Evolutionary conservation across 129 eudicot species (phyloP).

Genomic region (Gnaphalium uliginosum): DNA sequence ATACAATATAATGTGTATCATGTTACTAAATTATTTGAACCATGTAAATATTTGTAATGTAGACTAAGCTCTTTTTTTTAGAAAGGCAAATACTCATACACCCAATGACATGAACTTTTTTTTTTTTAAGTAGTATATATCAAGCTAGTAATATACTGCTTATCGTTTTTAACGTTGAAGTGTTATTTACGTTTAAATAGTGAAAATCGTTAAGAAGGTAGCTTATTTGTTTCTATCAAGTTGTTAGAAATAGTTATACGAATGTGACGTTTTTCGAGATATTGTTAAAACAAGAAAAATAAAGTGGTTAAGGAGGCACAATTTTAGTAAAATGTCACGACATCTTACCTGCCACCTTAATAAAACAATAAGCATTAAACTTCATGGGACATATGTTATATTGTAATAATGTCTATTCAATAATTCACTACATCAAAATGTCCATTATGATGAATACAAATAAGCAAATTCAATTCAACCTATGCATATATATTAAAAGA

Average conservation of each 20-base stretch:
- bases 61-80: too few relatives aligned
- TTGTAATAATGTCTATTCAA: constrained; percentile 12
- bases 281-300: constrained; percentile 4
- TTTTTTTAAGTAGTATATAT: too few relatives aligned
- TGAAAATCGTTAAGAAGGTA: background rate
- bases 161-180: background rate
- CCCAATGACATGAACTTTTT: too few relatives aligned
- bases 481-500: background rate
- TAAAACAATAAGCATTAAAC: constrained; percentile 25
- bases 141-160: background rate
- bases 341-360: constrained; percentile 25
- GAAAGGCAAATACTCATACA: too few relatives aligned
- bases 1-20: too few relatives aligned
- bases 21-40: too few relatives aligned
- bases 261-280: constrained; percentile 31
- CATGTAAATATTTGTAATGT: too few relatives aligned
- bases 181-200: background rate
- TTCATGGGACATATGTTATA: constrained; percentile 24
- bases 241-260: background rate
- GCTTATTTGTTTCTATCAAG: constrained; percentile 7
- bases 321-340: constrained; percentile 22
- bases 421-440: constrained; percentile 11
- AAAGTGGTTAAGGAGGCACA: too few relatives aligned
- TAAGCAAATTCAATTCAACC: background rate
- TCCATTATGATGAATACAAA: background rate